Percentiles rank a stretch among this genome's conserved stretches.
Conservation (phyloP, 164 flowering plant genomes). For the Magnolia officinalis region DNA sequence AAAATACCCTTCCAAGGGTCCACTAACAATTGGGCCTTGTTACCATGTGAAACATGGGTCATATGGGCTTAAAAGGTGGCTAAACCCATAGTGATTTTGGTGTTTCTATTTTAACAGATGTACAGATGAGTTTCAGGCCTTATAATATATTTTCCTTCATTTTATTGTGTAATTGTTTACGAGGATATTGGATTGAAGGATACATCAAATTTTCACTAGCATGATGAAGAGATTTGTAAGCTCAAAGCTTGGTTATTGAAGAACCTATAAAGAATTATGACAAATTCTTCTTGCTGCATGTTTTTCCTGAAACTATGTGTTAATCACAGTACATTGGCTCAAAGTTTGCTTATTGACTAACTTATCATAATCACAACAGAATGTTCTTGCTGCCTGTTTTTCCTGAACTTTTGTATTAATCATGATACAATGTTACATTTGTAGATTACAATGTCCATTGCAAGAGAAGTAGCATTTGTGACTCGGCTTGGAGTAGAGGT, state of each 20-base stretch:
- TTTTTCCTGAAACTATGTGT: neutral
- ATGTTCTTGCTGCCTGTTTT: neutral
- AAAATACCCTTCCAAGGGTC: too few species aligned
- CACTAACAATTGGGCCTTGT: too few species aligned
- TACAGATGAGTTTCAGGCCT: too few species aligned
- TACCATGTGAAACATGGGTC: too few species aligned
- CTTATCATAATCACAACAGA: neutral
- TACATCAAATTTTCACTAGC: neutral
- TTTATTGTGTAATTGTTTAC: neutral
- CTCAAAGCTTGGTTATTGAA: too few species aligned
- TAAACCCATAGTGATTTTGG: too few species aligned
- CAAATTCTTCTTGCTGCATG: neutral
- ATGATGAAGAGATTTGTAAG: neutral
- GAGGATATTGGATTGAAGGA: neutral
- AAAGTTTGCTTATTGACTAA: neutral
- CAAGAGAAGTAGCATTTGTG: constrained; percentile 93
- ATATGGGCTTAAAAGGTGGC: too few species aligned
- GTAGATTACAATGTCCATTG: constrained; percentile 89
- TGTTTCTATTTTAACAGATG: too few species aligned
- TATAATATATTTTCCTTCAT: neutral
- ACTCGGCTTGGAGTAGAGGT: constrained; percentile 95
- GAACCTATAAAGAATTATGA: too few species aligned
- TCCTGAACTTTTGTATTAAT: neutral
- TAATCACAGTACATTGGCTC: neutral
- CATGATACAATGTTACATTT: neutral